Evolutionary conservation across 2,329 filamentous ascomycete genomes (phyloP), one percentile per base, ranked within the genome.

Genomic region (Scopulariopsis brevicaulis): DNA sequence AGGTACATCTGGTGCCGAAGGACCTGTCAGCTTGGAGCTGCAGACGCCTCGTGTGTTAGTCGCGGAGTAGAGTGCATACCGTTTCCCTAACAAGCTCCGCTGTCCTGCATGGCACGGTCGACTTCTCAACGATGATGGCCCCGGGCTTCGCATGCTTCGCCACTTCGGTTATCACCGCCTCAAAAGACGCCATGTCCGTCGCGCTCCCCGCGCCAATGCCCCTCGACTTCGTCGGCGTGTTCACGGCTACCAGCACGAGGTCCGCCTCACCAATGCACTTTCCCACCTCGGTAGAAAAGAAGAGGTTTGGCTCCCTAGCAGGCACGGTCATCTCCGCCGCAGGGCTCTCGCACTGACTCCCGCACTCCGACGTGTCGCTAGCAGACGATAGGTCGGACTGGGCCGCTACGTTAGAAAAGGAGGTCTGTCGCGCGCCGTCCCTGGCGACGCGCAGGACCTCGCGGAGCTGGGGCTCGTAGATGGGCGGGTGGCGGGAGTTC

Each of bases 61-160:
- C 28, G 28, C 8, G 28, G 28, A 8, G 28, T 32, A 4, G 28
- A 8, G 4, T 4, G 28, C 28, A 32, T 32, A 32, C 28, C 28
- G 28, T 32, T 8, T 32, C 28, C 28, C 8, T 32, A 8, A 32
- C 28, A 4, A 32, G 28, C 28, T 32, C 28, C 8, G 28, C 28
- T 8, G 28, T 32, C 8, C 28, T 77, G 68, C 86, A 89, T 2
- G 89, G 89, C 28, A 92, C 89, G 0, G 89, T 93, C 58, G 83
- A 87, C 74, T 92, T 93, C 73, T 92, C 88, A 22, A 92, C 88
- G 55, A 93, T 82, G 58, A 92, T 88, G 58, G 86, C 82, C 54
- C 84, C 85, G 20, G 78, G 74, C 34, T 79, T 82, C 3, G 87
- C 85, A 61, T 85, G 76, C 62, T 81, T 74, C 11, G 87, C 88